Evolutionary conservation across 805 yeast genomes (phyloP), one percentile per base, ranked within the genome.

Genomic region (Brettanomyces naardenensis): DNA sequence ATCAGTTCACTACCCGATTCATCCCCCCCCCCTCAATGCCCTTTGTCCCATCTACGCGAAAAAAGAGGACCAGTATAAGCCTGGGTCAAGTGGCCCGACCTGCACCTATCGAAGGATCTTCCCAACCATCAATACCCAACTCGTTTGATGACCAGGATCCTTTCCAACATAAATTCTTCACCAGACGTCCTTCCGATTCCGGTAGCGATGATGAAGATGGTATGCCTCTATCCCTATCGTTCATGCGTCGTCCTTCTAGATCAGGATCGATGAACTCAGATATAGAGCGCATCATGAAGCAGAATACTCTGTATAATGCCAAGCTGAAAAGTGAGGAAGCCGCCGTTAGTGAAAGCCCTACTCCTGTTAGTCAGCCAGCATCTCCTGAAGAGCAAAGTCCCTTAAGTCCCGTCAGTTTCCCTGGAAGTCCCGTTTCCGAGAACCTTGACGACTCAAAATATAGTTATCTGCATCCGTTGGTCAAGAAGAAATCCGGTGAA

Each of bases 401-500:
- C 9, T 9, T 14, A 11, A 30, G 30, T 18, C 39, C 39, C n/a
- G 35, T 10, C 21, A 18, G 27, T 18, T 19, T n/a, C 14, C 28
- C 31, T 13, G 35, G 21, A 10, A 22, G 30, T 15, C 28, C 34
- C 15, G 5, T 21, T 13, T 20, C 39, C 17, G 35, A 18, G 11
- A 17, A 19, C 14, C 19, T 29, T 18, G 33, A 29, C 13, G 27
- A 28, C 13, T 28, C 32, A 11, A 6, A 11, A 29, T 23, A 21
- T 30, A 23, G 53, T 10, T 52, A 48, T 36, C 37, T 43, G 29
- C 56, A 47, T 39, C 65, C 66, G 3, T 59, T 84, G 38, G 73
- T 86, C 3, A 76, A 94, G 35, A 89, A 88, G 57, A 88, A 88
- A 57, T 75, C 87, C 1, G 96, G 95, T n/a, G 95, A 87, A 53